Conservation (phyloP, 2,329 filamentous ascomycete genomes). For the Annulohypoxylon truncatum region DNA sequence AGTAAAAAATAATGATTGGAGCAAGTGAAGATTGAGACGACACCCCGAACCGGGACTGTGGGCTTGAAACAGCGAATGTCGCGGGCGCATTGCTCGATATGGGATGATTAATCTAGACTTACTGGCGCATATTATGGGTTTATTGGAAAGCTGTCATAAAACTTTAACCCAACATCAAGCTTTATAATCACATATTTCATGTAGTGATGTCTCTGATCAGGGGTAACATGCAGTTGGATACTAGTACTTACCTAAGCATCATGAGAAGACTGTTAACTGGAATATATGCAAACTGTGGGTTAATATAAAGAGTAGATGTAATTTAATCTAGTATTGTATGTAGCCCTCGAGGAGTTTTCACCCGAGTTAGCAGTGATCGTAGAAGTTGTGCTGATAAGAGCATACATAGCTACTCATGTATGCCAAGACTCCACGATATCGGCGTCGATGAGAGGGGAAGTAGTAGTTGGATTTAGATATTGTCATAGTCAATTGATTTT, state of each 20-base stretch:
- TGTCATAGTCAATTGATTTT: neutral
- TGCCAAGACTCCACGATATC: neutral
- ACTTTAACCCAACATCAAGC: neutral
- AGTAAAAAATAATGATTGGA: neutral
- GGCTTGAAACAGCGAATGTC: slow-evolving; percentile 13
- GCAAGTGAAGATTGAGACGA: neutral
- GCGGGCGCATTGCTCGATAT: neutral
- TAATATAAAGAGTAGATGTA: neutral
- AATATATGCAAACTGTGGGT: too few relatives aligned
- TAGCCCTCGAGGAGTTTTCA: neutral
- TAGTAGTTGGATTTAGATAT: neutral
- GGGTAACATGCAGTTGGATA: too few relatives aligned
- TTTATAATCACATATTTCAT: neutral
- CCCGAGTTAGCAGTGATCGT: neutral
- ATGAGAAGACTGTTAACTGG: too few relatives aligned
- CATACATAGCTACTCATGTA: neutral
- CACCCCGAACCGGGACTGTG: slow-evolving; percentile 8
- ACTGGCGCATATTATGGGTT: neutral
- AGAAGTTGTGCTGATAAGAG: neutral
- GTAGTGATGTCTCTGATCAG: too few relatives aligned
- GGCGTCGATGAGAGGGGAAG: neutral
- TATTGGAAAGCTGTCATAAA: neutral
- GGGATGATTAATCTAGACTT: neutral
- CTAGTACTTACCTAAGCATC: too few relatives aligned
- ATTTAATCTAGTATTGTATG: neutral